phyloP scores from a whole-genome alignment of 306 rosid species.

The Dalbergia cultrata region DNA sequence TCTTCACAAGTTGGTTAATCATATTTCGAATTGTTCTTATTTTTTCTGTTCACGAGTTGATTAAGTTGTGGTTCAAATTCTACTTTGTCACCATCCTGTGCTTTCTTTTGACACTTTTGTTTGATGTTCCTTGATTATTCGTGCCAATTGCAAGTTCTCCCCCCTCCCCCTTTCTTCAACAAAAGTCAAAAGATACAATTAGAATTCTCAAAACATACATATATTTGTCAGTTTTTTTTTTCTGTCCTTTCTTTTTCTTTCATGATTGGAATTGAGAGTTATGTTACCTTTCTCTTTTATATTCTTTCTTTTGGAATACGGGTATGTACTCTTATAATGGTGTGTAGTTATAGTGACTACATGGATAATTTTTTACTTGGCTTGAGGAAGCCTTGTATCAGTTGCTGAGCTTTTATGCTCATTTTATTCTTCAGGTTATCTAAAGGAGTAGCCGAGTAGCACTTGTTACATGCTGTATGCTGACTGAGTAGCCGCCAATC shows the following conservation, averaged over 20 bases:
- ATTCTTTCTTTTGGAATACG: not conserved
- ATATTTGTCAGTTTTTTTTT: conserved; percentile 1
- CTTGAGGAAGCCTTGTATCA: conserved; percentile 30
- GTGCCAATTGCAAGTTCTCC: not conserved
- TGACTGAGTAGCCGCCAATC: conserved; percentile 33
- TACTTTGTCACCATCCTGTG: not conserved
- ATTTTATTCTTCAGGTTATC: conserved; percentile 51
- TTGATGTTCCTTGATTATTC: not conserved
- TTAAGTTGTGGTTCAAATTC: not conserved
- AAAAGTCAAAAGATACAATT: too few relatives aligned
- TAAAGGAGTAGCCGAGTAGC: conserved; percentile 37
- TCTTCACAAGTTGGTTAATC: too few relatives aligned
- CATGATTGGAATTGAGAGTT: not conserved
- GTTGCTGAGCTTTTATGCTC: conserved; percentile 42
- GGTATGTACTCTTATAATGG: not conserved
- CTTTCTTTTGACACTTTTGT: not conserved
- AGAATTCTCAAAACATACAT: not conserved
- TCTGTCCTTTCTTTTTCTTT: not conserved
- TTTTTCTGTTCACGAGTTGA: not conserved
- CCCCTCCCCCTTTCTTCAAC: not conserved
- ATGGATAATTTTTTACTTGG: conserved; percentile 35
- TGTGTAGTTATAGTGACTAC: conserved; percentile 38
- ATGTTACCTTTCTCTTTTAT: not conserved
- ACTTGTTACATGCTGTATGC: conserved; percentile 40
- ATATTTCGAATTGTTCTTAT: too few relatives aligned